These are phyloP conservation scores for Apium graveolens DNA, from an alignment of 129 eudicot genomes.

Conservation along the genomic window DNA sequence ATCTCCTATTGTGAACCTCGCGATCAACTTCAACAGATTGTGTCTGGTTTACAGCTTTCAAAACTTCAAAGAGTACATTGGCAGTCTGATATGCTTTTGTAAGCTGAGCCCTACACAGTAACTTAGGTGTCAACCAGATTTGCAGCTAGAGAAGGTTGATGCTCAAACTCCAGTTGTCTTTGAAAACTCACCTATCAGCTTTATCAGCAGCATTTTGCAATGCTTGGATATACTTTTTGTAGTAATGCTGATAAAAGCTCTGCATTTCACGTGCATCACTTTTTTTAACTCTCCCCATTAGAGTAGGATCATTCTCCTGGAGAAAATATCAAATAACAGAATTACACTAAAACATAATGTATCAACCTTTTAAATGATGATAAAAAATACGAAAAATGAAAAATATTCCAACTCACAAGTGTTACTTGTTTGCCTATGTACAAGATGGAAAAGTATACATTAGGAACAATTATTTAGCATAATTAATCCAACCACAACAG, in stretches of 20 bases:
- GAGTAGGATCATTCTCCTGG: slow-evolving; percentile 97
- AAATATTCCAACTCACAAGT: not conserved
- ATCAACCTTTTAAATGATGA: not conserved
- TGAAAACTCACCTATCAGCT: slow-evolving; percentile 80
- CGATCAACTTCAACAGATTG: slow-evolving; percentile 95
- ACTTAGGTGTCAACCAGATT: slow-evolving; percentile 11
- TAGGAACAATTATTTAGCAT: not conserved
- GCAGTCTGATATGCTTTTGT: slow-evolving; percentile 98
- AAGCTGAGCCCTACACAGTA: slow-evolving; percentile 72
- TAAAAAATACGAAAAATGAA: not conserved
- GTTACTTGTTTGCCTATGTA: not conserved
- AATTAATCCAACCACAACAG: not conserved
- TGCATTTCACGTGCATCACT: slow-evolving; percentile 99
- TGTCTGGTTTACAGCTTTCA: slow-evolving; percentile 92
- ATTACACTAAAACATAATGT: not conserved
- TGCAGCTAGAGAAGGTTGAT: not conserved
- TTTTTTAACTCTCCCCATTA: slow-evolving; percentile 92
- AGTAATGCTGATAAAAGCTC: slow-evolving; percentile 96
- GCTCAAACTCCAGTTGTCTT: not conserved
- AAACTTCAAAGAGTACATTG: slow-evolving; percentile 93
- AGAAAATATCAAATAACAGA: not conserved
- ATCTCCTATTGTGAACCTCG: slow-evolving; percentile 43
- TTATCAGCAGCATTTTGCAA: slow-evolving; percentile 99
- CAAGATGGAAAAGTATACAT: not conserved
- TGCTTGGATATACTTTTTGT: slow-evolving; percentile 88